Conservation (phyloP, 305 asterid species). For the Fraxinus greggii region DNA sequence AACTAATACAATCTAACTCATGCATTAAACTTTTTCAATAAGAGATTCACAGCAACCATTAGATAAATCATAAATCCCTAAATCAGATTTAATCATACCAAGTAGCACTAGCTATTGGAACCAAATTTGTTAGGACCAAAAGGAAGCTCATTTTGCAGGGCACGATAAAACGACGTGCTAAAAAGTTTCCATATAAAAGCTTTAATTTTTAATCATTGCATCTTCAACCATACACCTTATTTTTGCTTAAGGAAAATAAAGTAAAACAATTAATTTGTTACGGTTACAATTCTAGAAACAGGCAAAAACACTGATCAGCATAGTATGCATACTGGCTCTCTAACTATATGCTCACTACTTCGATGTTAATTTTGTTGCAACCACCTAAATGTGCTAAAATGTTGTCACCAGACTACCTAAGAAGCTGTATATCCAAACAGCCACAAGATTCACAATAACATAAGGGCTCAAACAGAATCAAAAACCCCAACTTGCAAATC, state of each 20-base stretch:
- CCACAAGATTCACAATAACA: background rate
- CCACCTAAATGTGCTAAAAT: background rate
- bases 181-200: background rate
- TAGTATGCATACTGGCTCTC: background rate
- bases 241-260: background rate
- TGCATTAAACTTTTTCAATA: too few relatives aligned
- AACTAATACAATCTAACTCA: too few relatives aligned
- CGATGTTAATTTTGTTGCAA: background rate
- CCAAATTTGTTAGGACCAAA: too few relatives aligned
- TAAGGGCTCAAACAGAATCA: background rate
- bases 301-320: background rate
- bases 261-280: too few relatives aligned
- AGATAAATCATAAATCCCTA: too few relatives aligned
- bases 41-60: too few relatives aligned
- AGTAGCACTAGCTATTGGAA: too few relatives aligned
- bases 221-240: background rate
- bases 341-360: background rate
- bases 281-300: background rate
- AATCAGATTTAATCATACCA: too few relatives aligned
- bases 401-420: background rate
- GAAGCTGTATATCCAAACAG: background rate
- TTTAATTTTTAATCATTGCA: background rate
- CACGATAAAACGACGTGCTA: background rate
- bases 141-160: too few relatives aligned
- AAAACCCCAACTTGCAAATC: background rate